phyloP scores from a whole-genome alignment of 352 stramenopile species.

The Globisporangium mamillatum region DNA sequence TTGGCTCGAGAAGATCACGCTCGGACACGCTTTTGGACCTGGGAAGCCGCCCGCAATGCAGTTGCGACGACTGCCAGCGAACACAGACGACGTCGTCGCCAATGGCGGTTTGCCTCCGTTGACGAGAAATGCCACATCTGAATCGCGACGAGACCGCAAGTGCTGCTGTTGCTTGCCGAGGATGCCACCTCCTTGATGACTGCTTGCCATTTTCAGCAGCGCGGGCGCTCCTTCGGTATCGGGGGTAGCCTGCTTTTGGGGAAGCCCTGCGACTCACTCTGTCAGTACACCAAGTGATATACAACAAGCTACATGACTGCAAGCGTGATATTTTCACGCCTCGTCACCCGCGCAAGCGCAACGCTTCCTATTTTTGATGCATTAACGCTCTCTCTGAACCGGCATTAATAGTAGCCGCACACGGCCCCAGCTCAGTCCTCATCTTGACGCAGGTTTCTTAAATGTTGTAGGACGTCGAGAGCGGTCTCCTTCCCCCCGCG shows the following conservation, averaged over 20 bases:
- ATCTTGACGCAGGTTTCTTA: background rate
- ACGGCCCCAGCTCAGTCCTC: background rate
- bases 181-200: background rate
- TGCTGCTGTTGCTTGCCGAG: slow-evolving; percentile 8
- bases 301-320: too few relatives aligned
- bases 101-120: background rate
- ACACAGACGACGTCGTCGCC: background rate
- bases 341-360: too few relatives aligned
- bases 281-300: too few relatives aligned
- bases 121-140: background rate
- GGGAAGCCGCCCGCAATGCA: slow-evolving; percentile 16
- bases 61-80: slow-evolving; percentile 12
- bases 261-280: background rate
- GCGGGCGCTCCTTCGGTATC: background rate
- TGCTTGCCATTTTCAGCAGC: background rate
- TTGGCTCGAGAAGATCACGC: slow-evolving; percentile 34
- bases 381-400: background rate
- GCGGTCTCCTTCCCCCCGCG: slow-evolving; percentile 46
- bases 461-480: background rate
- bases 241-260: background rate
- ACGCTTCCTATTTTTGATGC: background rate
- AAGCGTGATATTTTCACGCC: too few relatives aligned
- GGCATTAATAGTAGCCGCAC: background rate
- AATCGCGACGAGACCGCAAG: background rate
- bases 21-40: slow-evolving; percentile 21